Conservation (phyloP, 75 land plant genomes). For the Isoetes taiwanensis region DNA sequence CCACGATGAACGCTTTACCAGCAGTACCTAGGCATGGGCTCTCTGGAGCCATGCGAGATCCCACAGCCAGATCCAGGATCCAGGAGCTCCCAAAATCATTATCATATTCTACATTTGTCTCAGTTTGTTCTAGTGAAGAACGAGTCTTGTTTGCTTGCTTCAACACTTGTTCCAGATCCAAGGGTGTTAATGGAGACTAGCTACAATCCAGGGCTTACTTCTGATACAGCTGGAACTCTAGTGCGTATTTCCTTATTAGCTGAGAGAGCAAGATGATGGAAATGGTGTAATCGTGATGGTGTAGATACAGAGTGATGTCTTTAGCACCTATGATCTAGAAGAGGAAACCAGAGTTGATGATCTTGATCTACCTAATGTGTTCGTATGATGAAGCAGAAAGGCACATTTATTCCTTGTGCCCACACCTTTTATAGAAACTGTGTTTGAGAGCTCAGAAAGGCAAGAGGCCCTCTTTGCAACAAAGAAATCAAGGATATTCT, state of each 20-base stretch:
- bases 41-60: too few relatives aligned
- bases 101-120: too few relatives aligned
- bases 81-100: too few relatives aligned
- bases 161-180: too few relatives aligned
- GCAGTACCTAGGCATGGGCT: too few relatives aligned
- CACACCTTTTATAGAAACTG: constrained; percentile 65
- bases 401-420: constrained; percentile 63
- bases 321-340: background rate
- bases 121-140: too few relatives aligned
- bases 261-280: constrained; percentile 30
- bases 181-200: too few relatives aligned
- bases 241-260: constrained; percentile 37
- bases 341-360: constrained; percentile 9
- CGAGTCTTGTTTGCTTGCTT: too few relatives aligned
- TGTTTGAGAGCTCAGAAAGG: constrained; percentile 41
- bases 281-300: background rate
- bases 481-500: constrained; percentile 48
- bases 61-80: too few relatives aligned
- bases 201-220: too few relatives aligned
- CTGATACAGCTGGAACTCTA: too few relatives aligned
- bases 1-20: too few relatives aligned
- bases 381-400: constrained; percentile 64
- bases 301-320: background rate
- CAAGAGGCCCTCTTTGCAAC: constrained; percentile 62
- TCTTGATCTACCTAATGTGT: constrained; percentile 35